These are phyloP conservation scores for Aspergillus fructus DNA, from an alignment of 2,329 filamentous ascomycete genomes.

Conservation along the genomic window DNA sequence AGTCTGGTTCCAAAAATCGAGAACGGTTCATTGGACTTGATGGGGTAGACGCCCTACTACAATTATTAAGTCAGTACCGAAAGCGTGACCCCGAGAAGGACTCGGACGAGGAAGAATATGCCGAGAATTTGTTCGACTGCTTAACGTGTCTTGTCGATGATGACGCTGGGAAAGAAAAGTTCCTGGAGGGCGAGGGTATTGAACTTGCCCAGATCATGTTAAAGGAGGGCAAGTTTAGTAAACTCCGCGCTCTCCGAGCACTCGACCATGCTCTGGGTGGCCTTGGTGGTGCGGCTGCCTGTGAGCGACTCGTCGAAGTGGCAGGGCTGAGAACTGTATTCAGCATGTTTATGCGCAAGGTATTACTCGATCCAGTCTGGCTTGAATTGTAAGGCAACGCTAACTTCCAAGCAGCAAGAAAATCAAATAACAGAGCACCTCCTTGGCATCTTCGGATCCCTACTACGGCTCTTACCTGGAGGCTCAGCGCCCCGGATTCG, in stretches of 20 bases:
- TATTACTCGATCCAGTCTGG: conserved; percentile 15
- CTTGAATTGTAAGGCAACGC: not conserved
- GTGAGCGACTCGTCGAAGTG: conserved; percentile 73
- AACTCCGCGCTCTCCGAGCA: conserved; percentile 72
- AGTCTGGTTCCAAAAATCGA: conserved; percentile 68
- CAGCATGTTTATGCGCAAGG: conserved; percentile 81
- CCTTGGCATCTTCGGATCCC: conserved; percentile 77
- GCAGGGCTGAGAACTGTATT: conserved; percentile 84
- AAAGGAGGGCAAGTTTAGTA: conserved; percentile 81
- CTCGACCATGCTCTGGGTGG: conserved; percentile 78
- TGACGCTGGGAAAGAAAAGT: conserved; percentile 70
- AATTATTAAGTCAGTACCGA: conserved; percentile 80
- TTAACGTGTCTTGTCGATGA: conserved; percentile 79
- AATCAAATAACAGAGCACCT: conserved; percentile 71
- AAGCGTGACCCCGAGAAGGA: conserved; percentile 82
- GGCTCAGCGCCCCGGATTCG: conserved; percentile 78
- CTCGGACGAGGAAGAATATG: conserved; percentile 88
- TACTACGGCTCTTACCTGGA: conserved; percentile 76
- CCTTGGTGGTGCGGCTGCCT: conserved; percentile 60
- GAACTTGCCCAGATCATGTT: conserved; percentile 92
- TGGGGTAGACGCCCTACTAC: conserved; percentile 75
- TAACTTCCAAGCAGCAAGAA: conserved; percentile 52
- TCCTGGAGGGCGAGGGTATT: conserved; percentile 85
- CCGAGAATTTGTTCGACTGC: conserved; percentile 89
- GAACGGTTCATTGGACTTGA: conserved; percentile 63